Evolutionary conservation across 2,329 filamentous ascomycete species (phyloP).

Genomic region (Colletotrichum sp.): DNA sequence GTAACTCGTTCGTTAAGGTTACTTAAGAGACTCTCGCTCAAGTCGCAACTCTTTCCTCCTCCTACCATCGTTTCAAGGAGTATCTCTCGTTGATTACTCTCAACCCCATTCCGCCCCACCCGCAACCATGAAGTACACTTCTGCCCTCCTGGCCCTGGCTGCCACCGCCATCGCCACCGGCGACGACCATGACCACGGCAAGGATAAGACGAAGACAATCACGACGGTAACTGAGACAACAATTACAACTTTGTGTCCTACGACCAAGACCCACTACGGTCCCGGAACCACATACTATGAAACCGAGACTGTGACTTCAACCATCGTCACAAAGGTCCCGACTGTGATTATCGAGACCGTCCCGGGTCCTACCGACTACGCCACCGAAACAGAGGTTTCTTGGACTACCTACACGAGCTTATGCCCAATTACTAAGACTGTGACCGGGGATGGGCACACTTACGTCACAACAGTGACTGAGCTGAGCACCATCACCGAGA

Average conservation of each 20-base stretch:
- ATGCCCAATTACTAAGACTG: too few relatives aligned
- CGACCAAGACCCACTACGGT: slow-evolving; percentile 21
- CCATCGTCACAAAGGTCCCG: slow-evolving; percentile 33
- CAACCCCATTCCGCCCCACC: neutral
- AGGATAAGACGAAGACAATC: slow-evolving; percentile 16
- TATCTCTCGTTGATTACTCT: slow-evolving; percentile 5
- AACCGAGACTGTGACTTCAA: slow-evolving; percentile 31
- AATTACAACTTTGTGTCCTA: slow-evolving; percentile 8
- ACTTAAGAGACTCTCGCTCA: slow-evolving; percentile 23
- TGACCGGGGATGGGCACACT: too few relatives aligned
- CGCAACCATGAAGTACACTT: slow-evolving; percentile 15
- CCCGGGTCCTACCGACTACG: slow-evolving; percentile 31
- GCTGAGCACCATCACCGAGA: too few relatives aligned
- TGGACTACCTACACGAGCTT: too few relatives aligned
- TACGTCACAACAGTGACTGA: too few relatives aligned
- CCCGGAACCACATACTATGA: slow-evolving; percentile 25
- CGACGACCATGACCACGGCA: slow-evolving; percentile 11
- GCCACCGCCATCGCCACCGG: slow-evolving; percentile 9
- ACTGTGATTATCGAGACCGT: slow-evolving; percentile 39
- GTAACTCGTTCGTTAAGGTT: slow-evolving; percentile 25
- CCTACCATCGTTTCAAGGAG: slow-evolving; percentile 2
- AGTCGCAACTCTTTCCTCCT: neutral
- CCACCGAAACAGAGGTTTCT: slow-evolving; percentile 39
- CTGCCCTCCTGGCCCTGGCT: slow-evolving; percentile 17
- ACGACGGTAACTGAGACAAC: neutral